These are phyloP conservation scores for Colletotrichum spinosum DNA, from an alignment of 2,329 filamentous ascomycete genomes.

Conservation along the genomic window DNA sequence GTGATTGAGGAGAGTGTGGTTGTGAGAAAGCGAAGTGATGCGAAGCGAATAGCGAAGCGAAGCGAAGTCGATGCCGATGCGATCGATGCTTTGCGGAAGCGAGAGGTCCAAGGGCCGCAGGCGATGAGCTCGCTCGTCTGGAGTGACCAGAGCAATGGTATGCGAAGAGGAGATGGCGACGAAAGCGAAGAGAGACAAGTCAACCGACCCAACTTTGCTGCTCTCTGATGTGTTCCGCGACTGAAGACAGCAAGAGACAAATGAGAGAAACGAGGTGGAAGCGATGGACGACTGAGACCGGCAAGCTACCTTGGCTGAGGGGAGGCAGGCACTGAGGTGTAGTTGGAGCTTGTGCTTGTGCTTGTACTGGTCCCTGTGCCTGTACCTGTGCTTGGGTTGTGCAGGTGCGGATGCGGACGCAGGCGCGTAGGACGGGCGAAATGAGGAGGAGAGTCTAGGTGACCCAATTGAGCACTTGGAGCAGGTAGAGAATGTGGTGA, in stretches of 20 bases:
- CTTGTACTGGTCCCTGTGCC: neutral
- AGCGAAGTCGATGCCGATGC: conserved; percentile 11
- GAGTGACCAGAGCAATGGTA: no score
- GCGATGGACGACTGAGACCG: conserved; percentile 6
- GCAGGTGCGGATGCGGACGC: neutral
- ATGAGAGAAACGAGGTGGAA: neutral
- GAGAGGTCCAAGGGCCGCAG: conserved; percentile 10
- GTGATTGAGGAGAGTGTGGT: conserved; percentile 16
- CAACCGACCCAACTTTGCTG: neutral
- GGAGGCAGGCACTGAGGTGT: no score
- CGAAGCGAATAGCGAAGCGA: neutral
- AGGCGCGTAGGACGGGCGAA: conserved; percentile 17
- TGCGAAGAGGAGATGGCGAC: conserved; percentile 4
- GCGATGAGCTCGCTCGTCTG: neutral
- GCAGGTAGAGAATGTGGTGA: conserved; percentile 30
- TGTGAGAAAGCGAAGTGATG: conserved; percentile 6
- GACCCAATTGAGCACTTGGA: conserved; percentile 10
- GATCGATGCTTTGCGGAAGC: conserved; percentile 26
- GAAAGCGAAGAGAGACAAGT: conserved; percentile 7
- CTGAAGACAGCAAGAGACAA: neutral
- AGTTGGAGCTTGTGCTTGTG: no score
- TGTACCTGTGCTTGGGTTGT: no score
- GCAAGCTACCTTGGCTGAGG: neutral
- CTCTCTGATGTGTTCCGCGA: neutral
- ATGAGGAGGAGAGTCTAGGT: conserved; percentile 28